phyloP scores from a whole-genome alignment of 1,139 yeast genomes.

The Pneumocystis wakefieldiae region DNA sequence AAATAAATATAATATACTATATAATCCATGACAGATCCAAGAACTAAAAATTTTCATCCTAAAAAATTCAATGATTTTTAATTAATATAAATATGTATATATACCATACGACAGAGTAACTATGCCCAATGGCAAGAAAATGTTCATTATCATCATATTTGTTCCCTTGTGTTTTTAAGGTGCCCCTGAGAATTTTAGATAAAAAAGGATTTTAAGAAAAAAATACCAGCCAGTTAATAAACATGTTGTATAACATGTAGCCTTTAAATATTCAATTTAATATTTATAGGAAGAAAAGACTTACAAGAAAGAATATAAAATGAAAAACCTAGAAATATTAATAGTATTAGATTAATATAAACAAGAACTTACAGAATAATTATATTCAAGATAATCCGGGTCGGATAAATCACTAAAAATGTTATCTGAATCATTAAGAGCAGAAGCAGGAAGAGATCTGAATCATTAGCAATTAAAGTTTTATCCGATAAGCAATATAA shows the following conservation, averaged over 20 bases:
- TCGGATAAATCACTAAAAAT: conserved; percentile 22
- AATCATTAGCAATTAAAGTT: neutral
- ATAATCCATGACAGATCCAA: conserved; percentile 77
- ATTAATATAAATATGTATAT: neutral
- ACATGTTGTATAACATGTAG: conserved; percentile 95
- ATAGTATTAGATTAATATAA: neutral
- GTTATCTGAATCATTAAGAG: conserved; percentile 41
- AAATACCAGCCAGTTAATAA: conserved; percentile 43
- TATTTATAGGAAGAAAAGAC: conserved; percentile 79
- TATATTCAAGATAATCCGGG: conserved; percentile 13
- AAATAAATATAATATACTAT: conserved; percentile 24
- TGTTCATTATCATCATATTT: conserved; percentile 73
- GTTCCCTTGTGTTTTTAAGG: conserved; percentile 40
- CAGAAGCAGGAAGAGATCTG: conserved; percentile 72
- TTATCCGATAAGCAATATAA: neutral
- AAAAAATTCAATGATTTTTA: neutral
- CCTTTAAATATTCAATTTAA: conserved; percentile 82
- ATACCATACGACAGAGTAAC: conserved; percentile 80
- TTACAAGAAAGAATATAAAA: conserved; percentile 25
- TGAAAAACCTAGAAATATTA: neutral
- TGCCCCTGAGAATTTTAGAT: neutral
- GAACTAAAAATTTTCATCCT: conserved; percentile 70
- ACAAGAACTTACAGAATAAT: neutral
- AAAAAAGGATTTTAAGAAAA: neutral
- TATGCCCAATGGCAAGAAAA: conserved; percentile 92